Base-by-base conservation (phyloP, 495 filamentous ascomycete species). In the Penicillium macrosclerotiorum region DNA sequence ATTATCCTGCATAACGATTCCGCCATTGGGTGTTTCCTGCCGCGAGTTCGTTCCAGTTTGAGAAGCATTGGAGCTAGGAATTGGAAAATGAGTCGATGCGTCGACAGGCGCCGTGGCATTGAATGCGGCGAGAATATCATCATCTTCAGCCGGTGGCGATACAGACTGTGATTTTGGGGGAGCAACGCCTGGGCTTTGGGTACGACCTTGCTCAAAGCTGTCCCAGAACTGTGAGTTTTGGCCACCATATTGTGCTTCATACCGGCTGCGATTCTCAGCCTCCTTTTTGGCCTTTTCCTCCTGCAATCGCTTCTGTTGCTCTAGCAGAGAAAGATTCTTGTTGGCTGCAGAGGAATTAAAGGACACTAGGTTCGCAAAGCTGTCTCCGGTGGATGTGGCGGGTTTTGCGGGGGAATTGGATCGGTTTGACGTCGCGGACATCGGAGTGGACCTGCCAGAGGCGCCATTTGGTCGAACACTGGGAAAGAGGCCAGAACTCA, bases 331-430 rank as follows among this genome's bases (percentile, higher is more conserved):
- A 0, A 95, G 69, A 47, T 84, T 90, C 61, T 77, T 82, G 34
- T 65, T 67, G 20, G 73, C 57, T 54, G 86, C 86, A n/a, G 81
- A 75, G 9, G 80, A 68, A 35, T 80, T 81, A 47, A 92, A 88
- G 32, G 81, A 85, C 16, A 96, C 84, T 14, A 98, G 74, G 57
- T 86, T 89, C 50, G 91, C 86, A 61, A 98, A 98, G 72, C 87
- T 94, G 62, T 96, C 92, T 41, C 77, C 77, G 4, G 77, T 73
- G 2, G 85, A 78, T 26, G 85, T 85, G 5, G 80, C 59, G 4
- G 79, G 55, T 52, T 83, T 80, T 1, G 81, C 74, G 14, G 74
- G 72, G 20, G 63, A 65, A 53, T 62, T 62, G 52, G 68, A 69
- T 9, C 74, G 68, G 42, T 77, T 75, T 17, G 75, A 73, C 47